Evolutionary conservation across 805 yeast genomes (phyloP), one percentile per base, ranked within the genome.

Genomic region (Wickerhamiella sorbophila): DNA sequence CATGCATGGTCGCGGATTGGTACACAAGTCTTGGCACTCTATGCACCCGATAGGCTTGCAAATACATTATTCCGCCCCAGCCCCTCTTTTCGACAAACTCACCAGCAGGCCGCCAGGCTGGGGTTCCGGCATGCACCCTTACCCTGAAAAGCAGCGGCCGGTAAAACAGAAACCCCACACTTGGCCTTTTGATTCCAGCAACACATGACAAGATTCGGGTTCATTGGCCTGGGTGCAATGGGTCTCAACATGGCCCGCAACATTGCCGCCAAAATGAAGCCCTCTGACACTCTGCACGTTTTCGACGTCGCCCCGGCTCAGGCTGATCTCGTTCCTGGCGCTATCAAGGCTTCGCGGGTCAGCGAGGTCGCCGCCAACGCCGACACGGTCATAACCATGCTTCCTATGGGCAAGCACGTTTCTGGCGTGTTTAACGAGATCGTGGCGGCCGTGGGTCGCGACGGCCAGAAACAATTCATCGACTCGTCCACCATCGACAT

Each of bases 191-290:
- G n/a, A n/a, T n/a, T n/a, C n/a, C n/a, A n/a, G n/a, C n/a, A n/a
- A n/a, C n/a, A n/a, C n/a, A 18, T 12, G 27, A 17, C 20, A 8
- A 19, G 41, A 5, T 71, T 66, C 49, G 77, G 76, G 22, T 71
- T 71, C 57, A 65, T 71, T 33, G 77, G 77, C n/a, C 59, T 72
- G 24, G 77, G 77, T 24, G 70, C 68, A 43, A 71, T 71, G 77
- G 60, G 77, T 40, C 69, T 65, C 40, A 69, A 68, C 48, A 71
- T 71, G 77, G 75, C 75, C 16, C 56, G 62, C 43, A 73, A 71
- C 48, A 58, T 72, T 24, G 62, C 65, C 50, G 58, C 60, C 42
- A 59, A 64, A 42, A 52, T 67, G 43, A 58, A 56, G 31, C 55
- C 64, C 1, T 41, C 47, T 12, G 75, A 71, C 42, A 52, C 56